Conservation (phyloP, 2,329 filamentous ascomycete species). For the Scorias spongiosa region DNA sequence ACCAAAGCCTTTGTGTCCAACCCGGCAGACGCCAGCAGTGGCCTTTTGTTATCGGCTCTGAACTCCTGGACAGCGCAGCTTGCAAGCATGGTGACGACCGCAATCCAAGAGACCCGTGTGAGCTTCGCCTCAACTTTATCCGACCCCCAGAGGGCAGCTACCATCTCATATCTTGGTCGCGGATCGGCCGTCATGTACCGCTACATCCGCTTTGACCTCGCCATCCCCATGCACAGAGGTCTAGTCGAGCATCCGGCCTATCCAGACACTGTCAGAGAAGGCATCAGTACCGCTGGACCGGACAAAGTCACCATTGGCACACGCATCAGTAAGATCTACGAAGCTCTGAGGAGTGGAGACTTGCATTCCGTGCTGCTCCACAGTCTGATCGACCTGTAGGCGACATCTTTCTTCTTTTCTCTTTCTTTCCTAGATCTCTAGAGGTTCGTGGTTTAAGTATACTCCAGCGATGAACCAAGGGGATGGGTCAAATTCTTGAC, state of each 20-base stretch:
- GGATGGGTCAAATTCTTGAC: too few relatives aligned
- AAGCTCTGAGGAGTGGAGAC: conserved; percentile 10
- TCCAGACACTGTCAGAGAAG: conserved; percentile 4
- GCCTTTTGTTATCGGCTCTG: too few relatives aligned
- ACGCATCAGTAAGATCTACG: conserved; percentile 11
- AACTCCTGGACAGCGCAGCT: too few relatives aligned
- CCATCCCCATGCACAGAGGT: conserved; percentile 9
- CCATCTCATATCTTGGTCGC: conserved; percentile 4
- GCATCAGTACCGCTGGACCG: conserved; percentile 1
- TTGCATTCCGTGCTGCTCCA: too few relatives aligned
- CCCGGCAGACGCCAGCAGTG: too few relatives aligned
- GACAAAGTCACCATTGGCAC: conserved; percentile 9
- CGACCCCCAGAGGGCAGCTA: background rate
- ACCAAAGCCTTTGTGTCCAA: too few relatives aligned
- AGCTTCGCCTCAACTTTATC: conserved; percentile 14
- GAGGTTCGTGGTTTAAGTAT: too few relatives aligned
- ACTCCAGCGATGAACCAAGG: too few relatives aligned
- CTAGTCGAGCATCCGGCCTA: conserved; percentile 12
- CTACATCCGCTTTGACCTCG: conserved; percentile 9
- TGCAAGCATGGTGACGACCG: too few relatives aligned
- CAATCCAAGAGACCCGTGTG: conserved; percentile 21
- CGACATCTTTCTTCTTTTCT: too few relatives aligned
- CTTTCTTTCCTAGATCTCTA: too few relatives aligned
- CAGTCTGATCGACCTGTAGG: too few relatives aligned
- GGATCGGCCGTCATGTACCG: conserved; percentile 10